Base-by-base conservation (phyloP, 768 basidiomycete species). In the Phlegmacium glaucopus region DNA sequence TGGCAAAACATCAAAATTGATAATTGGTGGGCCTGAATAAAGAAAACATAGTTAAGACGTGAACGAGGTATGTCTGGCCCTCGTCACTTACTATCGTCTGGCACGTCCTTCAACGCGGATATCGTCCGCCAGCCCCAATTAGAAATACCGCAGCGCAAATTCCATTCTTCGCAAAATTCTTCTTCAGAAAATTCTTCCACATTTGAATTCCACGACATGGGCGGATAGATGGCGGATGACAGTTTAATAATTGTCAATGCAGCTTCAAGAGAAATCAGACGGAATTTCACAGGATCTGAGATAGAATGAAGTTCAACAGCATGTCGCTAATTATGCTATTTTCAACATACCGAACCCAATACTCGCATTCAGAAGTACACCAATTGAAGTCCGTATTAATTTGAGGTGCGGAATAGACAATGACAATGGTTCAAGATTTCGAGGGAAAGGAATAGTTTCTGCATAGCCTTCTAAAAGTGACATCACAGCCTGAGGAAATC, bases 101-200 rank as follows among this genome's bases (percentile, higher is more conserved):
- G 81, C 38, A 82, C 79, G 45, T 87, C 82, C 59, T 81, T 83
- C 39, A 90, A 75, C 57, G 85, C 85, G 6, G 78, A 74, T n/a
- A 90, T 77, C 2, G 79, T 75, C 54, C 83, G 75, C 87, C 89
- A 91, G 35, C 81, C 76, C 90, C 90, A 92, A 38, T 75, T 79
- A 2, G 85, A 80, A 25, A 91, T 69, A 7, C 76, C 76, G 45
- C 71, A 76, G 15, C 90, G 79, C 39, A 86, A 61, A 18, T 59
- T 71, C 89, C 89, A 92, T 39, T 78, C 71, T 52, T 88, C 85
- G 28, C 68, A 65, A 26, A 61, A 55, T n/a, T 62, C 47, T 22
- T 55, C 64, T 1, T 60, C 53, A 11, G 64, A 45, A 11, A 49
- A 16, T 25, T 45, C 44, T 10, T 50, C 44, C 27, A 55, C 49